A percentile compares a stretch with the other conserved stretches of the same genome.
phyloP scores from a whole-genome alignment of 305 asterid genomes.

The Ilex paraguariensis region DNA sequence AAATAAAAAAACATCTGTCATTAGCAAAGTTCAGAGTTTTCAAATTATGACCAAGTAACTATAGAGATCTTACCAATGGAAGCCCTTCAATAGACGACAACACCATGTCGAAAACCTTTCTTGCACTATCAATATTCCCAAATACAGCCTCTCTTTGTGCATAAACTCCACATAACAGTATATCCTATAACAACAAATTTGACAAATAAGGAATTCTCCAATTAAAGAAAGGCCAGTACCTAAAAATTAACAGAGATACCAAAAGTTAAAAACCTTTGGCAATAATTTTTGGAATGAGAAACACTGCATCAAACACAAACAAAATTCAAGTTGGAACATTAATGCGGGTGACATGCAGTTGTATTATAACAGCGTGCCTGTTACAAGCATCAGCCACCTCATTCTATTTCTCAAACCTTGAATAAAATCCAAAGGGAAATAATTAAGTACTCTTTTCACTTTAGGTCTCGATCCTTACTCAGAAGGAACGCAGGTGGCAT shows the following conservation, averaged over 20 bases:
- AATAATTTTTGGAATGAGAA: too few species aligned
- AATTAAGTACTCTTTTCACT: too few species aligned
- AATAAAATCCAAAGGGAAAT: too few species aligned
- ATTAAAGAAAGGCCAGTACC: too few species aligned
- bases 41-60: background rate
- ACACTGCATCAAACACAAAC: background rate
- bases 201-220: background rate
- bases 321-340: background rate
- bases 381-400: background rate
- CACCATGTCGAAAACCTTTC: constrained; percentile 97
- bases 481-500: too few species aligned
- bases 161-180: constrained; percentile 92
- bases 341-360: too few species aligned
- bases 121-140: constrained; percentile 80
- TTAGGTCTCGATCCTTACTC: too few species aligned
- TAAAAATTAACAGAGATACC: too few species aligned
- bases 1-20: too few species aligned
- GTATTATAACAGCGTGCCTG: too few species aligned
- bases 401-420: background rate
- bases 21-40: too few species aligned
- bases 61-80: constrained; percentile 52
- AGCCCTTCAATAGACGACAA: constrained; percentile 78
- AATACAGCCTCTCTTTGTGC: constrained; percentile 85
- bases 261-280: too few species aligned
- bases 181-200: constrained; percentile 49